These are phyloP conservation scores for Rhodomyrtus psidioides DNA, from an alignment of 441 rosid species.

Conservation along the genomic window DNA sequence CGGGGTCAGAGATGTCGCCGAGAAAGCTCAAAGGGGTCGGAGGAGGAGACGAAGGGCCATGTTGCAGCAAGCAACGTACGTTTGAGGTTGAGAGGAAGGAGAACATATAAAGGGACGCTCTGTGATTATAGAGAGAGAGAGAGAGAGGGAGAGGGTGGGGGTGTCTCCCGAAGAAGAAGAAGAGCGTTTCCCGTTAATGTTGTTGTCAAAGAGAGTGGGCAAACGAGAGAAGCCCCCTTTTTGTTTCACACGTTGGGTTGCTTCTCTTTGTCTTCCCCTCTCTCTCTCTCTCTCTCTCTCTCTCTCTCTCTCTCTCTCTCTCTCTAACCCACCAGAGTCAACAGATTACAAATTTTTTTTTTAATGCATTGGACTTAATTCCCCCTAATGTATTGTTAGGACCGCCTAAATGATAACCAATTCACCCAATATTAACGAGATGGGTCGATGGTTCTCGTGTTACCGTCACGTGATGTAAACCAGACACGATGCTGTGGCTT, in stretches of 20 bases:
- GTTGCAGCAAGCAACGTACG: background rate
- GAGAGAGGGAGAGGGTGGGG: background rate
- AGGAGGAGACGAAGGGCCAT: background rate
- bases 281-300: background rate
- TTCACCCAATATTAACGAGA: background rate
- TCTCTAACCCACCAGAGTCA: slow-evolving; percentile 3
- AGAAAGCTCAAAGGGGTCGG: background rate
- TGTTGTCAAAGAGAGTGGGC: slow-evolving; percentile 28
- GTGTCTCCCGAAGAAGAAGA: slow-evolving; percentile 24
- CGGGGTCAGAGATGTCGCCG: background rate
- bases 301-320: background rate
- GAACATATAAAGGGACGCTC: background rate
- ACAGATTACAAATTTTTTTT: too few relatives aligned
- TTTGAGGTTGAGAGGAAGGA: background rate
- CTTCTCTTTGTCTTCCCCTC: slow-evolving; percentile 18
- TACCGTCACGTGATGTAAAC: background rate
- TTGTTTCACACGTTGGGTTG: slow-evolving; percentile 38
- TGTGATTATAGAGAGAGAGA: background rate
- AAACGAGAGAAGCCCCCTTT: slow-evolving; percentile 19
- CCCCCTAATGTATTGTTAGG: background rate
- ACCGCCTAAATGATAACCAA: background rate
- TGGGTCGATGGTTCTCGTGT: background rate
- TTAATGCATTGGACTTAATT: background rate
- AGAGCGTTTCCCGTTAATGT: slow-evolving; percentile 18
- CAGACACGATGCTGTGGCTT: background rate